Evolutionary conservation across 441 rosid species (phyloP).

Genomic region (Erodium chrysanthum): DNA sequence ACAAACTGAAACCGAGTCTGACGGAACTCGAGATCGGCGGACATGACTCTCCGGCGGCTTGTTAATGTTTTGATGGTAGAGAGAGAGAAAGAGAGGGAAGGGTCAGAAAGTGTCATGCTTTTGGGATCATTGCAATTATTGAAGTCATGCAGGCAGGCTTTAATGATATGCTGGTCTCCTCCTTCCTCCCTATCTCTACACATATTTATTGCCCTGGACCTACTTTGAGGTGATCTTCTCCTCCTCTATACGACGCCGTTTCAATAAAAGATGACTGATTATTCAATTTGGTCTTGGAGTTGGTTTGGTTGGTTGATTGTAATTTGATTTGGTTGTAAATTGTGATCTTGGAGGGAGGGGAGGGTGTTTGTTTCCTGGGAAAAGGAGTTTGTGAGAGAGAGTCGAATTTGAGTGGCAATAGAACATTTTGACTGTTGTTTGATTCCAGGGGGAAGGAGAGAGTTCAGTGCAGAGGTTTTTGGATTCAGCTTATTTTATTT

Average conservation of each 20-base stretch:
- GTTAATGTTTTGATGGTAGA: no score
- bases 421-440: not conserved
- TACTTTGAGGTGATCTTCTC: no score
- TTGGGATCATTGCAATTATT: conserved; percentile 72
- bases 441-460: not conserved
- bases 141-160: conserved; percentile 59
- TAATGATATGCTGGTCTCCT: conserved; percentile 30
- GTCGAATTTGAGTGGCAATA: not conserved
- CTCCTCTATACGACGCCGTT: not conserved
- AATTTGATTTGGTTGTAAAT: no score
- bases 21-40: conserved; percentile 17
- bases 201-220: conserved; percentile 20
- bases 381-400: not conserved
- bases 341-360: no score
- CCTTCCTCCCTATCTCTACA: not conserved
- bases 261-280: no score
- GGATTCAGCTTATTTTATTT: not conserved
- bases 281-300: no score
- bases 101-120: conserved; percentile 44
- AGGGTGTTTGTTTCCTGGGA: not conserved
- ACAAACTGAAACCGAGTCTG: not conserved
- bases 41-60: not conserved
- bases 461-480: not conserved
- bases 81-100: no score
- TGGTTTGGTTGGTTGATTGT: no score